A percentile compares a stretch with the other conserved stretches of the same genome.
These are phyloP conservation scores for Immersiella caudata DNA, from an alignment of 495 filamentous ascomycete species.

Conservation along the genomic window DNA sequence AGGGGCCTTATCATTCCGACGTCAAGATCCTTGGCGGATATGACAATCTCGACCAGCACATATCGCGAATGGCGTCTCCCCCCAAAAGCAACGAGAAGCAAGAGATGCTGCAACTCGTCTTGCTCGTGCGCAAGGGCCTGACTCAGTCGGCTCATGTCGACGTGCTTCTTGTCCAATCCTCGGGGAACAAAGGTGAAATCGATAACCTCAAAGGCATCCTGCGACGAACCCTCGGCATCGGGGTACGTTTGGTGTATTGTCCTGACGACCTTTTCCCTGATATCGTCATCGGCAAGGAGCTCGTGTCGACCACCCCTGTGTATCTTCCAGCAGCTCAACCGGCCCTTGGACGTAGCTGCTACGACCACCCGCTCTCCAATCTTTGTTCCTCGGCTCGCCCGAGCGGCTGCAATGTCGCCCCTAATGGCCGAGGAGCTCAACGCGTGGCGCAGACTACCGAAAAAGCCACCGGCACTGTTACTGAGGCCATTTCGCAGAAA, in stretches of 20 bases:
- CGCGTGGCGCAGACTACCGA: conserved; percentile 75
- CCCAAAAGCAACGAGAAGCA: conserved; percentile 45
- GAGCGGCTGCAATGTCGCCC: conserved; percentile 76
- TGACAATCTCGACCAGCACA: conserved; percentile 48
- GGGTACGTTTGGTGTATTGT: conserved; percentile 40
- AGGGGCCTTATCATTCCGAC: conserved; percentile 64
- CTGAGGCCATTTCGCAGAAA: conserved; percentile 65
- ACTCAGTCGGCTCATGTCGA: conserved; percentile 46
- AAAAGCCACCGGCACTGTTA: conserved; percentile 61
- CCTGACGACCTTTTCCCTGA: conserved; percentile 39
- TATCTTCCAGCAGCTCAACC: conserved; percentile 82
- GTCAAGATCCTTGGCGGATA: conserved; percentile 38
- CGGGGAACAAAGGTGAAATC: conserved; percentile 53
- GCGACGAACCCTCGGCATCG: conserved; percentile 23
- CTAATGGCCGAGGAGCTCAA: conserved; percentile 65
- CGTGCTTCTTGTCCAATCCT: conserved; percentile 45
- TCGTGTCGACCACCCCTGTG: conserved; percentile 76
- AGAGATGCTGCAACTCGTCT: conserved; percentile 46
- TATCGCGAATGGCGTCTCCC: conserved; percentile 42
- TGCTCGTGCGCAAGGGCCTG: conserved; percentile 44
- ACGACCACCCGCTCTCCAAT: conserved; percentile 85
- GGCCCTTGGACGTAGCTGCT: conserved; percentile 71
- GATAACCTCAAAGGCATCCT: conserved; percentile 51
- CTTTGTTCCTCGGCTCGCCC: conserved; percentile 65
- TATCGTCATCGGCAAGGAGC: conserved; percentile 51